phyloP scores from a whole-genome alignment of 2,329 filamentous ascomycete genomes.

The Aspergillus fischeri region DNA sequence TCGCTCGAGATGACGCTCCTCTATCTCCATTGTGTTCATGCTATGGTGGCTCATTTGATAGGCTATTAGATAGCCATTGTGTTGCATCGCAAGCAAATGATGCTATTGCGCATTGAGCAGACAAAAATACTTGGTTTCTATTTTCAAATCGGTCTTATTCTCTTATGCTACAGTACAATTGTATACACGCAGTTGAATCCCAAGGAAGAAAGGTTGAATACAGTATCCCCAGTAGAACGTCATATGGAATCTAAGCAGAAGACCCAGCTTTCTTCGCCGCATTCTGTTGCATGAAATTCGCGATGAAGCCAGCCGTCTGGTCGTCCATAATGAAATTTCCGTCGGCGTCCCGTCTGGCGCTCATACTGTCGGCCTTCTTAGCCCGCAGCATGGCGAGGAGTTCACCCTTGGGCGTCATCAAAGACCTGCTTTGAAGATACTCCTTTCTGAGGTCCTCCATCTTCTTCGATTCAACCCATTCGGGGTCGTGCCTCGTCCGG shows the following conservation, averaged over 20 bases:
- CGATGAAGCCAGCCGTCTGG: slow-evolving; percentile 34
- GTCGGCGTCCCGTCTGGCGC: slow-evolving; percentile 32
- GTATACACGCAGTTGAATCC: slow-evolving; percentile 15
- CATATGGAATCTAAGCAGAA: slow-evolving; percentile 3
- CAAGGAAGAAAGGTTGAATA: slow-evolving; percentile 1
- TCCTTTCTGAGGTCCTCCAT: slow-evolving; percentile 51
- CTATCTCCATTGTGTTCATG: not conserved
- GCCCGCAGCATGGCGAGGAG: slow-evolving; percentile 33
- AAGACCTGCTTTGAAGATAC: slow-evolving; percentile 41
- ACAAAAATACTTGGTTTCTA: not conserved
- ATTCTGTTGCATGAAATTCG: slow-evolving; percentile 30
- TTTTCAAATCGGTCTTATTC: slow-evolving; percentile 12
- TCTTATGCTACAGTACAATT: slow-evolving; percentile 26
- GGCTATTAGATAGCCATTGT: not conserved
- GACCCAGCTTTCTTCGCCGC: slow-evolving; percentile 12
- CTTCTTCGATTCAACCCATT: slow-evolving; percentile 64
- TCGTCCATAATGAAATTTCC: slow-evolving; percentile 34
- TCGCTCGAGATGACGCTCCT: not conserved
- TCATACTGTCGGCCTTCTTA: slow-evolving; percentile 33
- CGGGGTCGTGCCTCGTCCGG: slow-evolving; percentile 72
- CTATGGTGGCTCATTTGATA: not conserved
- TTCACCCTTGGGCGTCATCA: slow-evolving; percentile 48
- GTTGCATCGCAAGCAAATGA: not conserved
- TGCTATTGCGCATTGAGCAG: not conserved
- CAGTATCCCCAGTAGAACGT: not conserved